These are phyloP conservation scores for Lactifluus hygrophoroides DNA, from an alignment of 768 basidiomycete species.

Conservation along the genomic window DNA sequence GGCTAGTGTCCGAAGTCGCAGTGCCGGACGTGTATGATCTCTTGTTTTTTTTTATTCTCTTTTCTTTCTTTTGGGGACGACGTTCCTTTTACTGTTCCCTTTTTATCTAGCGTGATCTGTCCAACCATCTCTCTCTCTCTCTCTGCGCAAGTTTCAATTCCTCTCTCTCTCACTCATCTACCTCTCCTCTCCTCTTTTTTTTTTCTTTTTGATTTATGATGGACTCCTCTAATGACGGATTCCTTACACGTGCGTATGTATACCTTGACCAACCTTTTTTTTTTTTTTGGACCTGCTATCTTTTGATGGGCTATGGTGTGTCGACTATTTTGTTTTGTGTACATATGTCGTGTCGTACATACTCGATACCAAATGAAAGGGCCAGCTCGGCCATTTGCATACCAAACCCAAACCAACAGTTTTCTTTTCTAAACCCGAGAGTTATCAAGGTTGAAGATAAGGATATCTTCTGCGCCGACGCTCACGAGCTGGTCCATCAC, in stretches of 20 bases:
- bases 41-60: neutral
- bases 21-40: neutral
- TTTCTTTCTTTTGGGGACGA: too few relatives aligned
- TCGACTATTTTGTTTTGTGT: neutral
- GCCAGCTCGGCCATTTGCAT: neutral
- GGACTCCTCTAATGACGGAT: slow-evolving; percentile 9
- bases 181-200: too few relatives aligned
- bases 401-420: neutral
- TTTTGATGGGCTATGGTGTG: neutral
- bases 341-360: slow-evolving; percentile 4
- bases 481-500: slow-evolving; percentile 84
- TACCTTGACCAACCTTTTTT: neutral
- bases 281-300: too few relatives aligned
- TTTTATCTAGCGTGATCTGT: slow-evolving; percentile 12
- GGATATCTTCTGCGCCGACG: slow-evolving; percentile 83
- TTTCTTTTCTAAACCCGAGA: slow-evolving; percentile 65
- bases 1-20: slow-evolving; percentile 1
- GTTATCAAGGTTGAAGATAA: slow-evolving; percentile 86
- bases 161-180: neutral
- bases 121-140: neutral
- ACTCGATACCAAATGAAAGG: neutral
- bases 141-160: neutral
- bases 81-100: too few relatives aligned
- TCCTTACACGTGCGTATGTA: slow-evolving; percentile 2
- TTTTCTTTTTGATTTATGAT: slow-evolving; percentile 1